Evolutionary conservation across 192 early-diverging fungal genomes (phyloP), one percentile per base, ranked within the genome.

Genomic region (Rhizoclosmatium globosum): DNA sequence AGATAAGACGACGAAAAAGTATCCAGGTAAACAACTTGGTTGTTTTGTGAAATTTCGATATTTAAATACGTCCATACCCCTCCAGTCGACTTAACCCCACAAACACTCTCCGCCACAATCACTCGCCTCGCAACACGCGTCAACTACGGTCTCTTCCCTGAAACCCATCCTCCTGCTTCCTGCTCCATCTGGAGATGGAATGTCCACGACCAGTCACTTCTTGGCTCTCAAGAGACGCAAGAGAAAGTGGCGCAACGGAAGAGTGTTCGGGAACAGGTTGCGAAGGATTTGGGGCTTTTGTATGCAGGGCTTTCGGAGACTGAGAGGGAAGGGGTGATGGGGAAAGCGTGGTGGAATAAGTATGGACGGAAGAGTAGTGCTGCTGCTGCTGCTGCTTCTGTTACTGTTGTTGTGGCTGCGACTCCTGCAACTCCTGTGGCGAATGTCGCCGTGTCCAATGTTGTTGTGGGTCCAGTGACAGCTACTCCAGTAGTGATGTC

Each of bases 181-280:
- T 62, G 11, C 59, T 48, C 47, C 3, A 47, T 73, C 45, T 73
- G 60, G 65, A 19, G 61, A 13, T 79, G 78, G 78, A 70, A 79
- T 31, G 69, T 65, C 38, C 15, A 39, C 31, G 62, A 72, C 70
- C 59, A 43, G 41, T 56, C 43, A 2, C 47, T 73, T 6, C 64
- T 79, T 23, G 43, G 9, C 4, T 61, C 47, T 66, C 47, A 31
- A 31, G 31, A 31, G 31, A 31, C 31, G 31, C 31, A 31, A 31
- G 31, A 31, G 31, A 31, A 31, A 31, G 31, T 31, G 31, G 31
- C 31, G 31, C 31, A 31, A 31, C 31, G 77, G 19, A 47, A 39
- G 23, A 11, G 53, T 4, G 43, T 19, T 13, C 77, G 65, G 19
- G 41, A 60, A 23, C 58, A 78, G 44, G 77, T 71, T 4, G 46